Evolutionary conservation across 106 monocot genomes (phyloP).

Genomic region (Allium sativum): DNA sequence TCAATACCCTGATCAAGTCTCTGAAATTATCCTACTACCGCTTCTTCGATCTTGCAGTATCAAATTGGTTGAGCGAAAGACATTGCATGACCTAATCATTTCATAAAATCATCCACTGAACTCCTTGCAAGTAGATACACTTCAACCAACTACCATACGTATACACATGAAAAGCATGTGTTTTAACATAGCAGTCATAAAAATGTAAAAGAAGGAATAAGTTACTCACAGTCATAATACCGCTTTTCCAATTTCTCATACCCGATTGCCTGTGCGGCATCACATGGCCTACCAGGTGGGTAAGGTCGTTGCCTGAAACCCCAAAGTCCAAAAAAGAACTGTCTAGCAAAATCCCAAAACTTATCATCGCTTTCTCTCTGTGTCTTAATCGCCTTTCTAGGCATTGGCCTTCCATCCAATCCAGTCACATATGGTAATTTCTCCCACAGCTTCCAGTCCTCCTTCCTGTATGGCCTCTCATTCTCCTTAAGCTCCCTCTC

Average conservation of each 20-base stretch:
- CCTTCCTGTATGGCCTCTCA: constrained; percentile 43
- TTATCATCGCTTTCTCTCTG: constrained; percentile 56
- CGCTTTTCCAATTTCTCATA: constrained; percentile 72
- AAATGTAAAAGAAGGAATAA: not conserved
- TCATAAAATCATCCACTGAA: too few relatives aligned
- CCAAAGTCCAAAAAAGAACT: constrained; percentile 84
- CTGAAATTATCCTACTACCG: too few relatives aligned
- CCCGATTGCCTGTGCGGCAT: constrained; percentile 75
- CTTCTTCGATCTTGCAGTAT: too few relatives aligned
- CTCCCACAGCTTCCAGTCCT: constrained; percentile 71
- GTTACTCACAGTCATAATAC: constrained; percentile 78
- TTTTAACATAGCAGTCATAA: too few relatives aligned
- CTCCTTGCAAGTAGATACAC: too few relatives aligned
- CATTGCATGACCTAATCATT: too few relatives aligned
- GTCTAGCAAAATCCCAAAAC: constrained; percentile 83
- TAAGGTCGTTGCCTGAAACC: constrained; percentile 73
- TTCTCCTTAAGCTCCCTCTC: constrained; percentile 77
- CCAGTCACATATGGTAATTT: constrained; percentile 58
- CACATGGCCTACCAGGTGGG: constrained; percentile 63
- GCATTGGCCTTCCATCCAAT: constrained; percentile 67
- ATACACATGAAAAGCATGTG: too few relatives aligned
- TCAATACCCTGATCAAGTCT: too few relatives aligned
- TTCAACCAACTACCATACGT: too few relatives aligned
- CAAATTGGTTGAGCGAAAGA: too few relatives aligned
- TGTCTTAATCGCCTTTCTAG: constrained; percentile 68